These are phyloP conservation scores for Toxoplasma gondii DNA, from an alignment of 169 alveolate species.

Conservation along the genomic window DNA sequence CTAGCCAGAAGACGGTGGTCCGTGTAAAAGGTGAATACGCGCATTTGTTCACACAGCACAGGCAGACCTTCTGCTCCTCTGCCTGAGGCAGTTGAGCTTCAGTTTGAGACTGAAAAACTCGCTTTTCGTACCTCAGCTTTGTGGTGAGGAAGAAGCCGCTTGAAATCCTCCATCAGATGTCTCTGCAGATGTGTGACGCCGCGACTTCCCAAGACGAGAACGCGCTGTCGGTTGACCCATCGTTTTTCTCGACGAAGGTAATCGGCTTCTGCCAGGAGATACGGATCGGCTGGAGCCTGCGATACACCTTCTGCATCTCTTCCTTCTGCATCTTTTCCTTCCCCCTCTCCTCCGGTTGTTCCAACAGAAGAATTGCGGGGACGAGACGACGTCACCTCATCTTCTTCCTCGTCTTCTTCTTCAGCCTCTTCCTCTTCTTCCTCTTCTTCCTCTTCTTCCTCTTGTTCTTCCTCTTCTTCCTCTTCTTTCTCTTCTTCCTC, in stretches of 20 bases:
- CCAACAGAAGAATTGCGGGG: not conserved
- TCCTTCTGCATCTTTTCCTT: not conserved
- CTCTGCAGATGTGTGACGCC: constrained; percentile 93
- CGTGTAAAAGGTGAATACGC: too few species aligned
- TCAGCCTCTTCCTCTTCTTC: not conserved
- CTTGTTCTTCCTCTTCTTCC: not conserved
- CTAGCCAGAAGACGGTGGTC: too few species aligned
- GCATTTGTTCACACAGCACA: too few species aligned
- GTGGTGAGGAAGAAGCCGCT: constrained; percentile 96
- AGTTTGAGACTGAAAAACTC: too few species aligned
- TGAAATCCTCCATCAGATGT: constrained; percentile 93
- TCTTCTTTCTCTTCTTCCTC: not conserved
- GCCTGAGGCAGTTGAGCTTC: too few species aligned
- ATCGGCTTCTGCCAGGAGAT: constrained; percentile 83
- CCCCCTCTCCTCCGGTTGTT: not conserved
- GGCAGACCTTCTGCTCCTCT: too few species aligned
- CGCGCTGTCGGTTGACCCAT: constrained; percentile 96
- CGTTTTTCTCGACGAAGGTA: constrained; percentile 73
- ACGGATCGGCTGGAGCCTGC: constrained; percentile 75
- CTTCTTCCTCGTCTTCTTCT: constrained; percentile 10
- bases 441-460: not conserved
- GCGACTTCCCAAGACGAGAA: constrained; percentile 93
- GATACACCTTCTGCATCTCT: not conserved
- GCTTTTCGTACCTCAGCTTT: constrained; percentile 88
- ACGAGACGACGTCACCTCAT: not conserved